phyloP scores from a whole-genome alignment of 1,284 basidiomycete species.

The Dichomitus squalens region DNA sequence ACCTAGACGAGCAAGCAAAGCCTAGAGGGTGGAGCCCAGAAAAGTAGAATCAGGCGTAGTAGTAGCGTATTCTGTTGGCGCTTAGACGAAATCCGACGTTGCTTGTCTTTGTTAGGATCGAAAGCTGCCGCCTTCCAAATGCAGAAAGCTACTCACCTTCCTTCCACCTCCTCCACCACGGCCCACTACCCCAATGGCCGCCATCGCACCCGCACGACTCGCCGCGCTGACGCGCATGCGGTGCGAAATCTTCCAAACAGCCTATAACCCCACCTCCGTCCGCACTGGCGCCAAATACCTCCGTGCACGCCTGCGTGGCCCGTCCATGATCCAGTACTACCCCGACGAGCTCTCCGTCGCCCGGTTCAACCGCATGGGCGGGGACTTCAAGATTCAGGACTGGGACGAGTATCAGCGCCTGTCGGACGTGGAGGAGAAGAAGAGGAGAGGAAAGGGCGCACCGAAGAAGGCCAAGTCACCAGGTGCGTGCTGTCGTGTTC shows the following conservation, averaged over 20 bases:
- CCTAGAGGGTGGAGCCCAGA: background rate
- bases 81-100: conserved; percentile 8
- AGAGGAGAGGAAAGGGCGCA: conserved; percentile 76
- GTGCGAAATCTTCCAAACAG: conserved; percentile 79
- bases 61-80: no score
- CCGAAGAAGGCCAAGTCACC: conserved; percentile 76
- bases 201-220: conserved; percentile 47
- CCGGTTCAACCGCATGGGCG: conserved; percentile 45
- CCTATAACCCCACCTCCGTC: conserved; percentile 50
- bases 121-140: conserved; percentile 17
- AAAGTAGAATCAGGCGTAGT: background rate
- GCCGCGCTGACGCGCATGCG: conserved; percentile 53
- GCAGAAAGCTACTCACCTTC: background rate
- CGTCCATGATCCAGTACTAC: conserved; percentile 80
- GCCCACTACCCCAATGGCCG: conserved; percentile 29
- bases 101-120: conserved; percentile 22
- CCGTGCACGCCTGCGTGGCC: conserved; percentile 72
- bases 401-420: conserved; percentile 66
- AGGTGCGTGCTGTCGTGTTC: conserved; percentile 45
- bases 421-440: conserved; percentile 66
- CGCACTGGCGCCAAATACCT: conserved; percentile 89
- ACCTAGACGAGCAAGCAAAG: no score
- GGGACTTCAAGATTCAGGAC: conserved; percentile 58
- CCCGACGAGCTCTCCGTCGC: conserved; percentile 58
- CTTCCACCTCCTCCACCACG: background rate